These are phyloP conservation scores for Mucor piriformis DNA, from an alignment of 371 early-diverging fungal species.

Conservation along the genomic window DNA sequence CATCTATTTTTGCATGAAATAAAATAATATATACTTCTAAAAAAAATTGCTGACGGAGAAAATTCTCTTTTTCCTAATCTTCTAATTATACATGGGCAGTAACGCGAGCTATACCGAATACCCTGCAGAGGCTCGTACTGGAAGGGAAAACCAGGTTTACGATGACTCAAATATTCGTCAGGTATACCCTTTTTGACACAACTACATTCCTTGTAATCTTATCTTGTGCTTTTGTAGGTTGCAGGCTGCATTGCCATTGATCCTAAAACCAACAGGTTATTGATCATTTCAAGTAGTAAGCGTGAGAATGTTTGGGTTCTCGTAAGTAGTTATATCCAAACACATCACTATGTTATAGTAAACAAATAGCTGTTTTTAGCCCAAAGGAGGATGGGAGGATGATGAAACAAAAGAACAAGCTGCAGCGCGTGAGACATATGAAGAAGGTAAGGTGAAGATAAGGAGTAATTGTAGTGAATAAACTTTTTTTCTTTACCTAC, in stretches of 20 bases:
- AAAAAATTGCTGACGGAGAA: background rate
- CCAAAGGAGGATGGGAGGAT: constrained; percentile 72
- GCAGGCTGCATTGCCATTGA: constrained; percentile 65
- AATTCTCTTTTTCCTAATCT: constrained; percentile 1
- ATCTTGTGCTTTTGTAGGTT: constrained; percentile 48
- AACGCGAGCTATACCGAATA: constrained; percentile 10
- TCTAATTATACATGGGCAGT: constrained; percentile 4
- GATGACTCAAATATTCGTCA: constrained; percentile 43
- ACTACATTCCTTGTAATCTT: too few relatives aligned
- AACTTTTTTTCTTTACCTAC: background rate
- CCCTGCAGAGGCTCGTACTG: constrained; percentile 45
- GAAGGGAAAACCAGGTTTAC: constrained; percentile 54
- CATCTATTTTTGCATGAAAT: constrained; percentile 7
- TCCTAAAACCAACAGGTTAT: constrained; percentile 48
- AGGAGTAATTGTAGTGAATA: background rate
- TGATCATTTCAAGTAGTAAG: constrained; percentile 61
- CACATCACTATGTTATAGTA: background rate
- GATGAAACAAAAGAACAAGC: constrained; percentile 64
- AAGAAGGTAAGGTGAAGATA: constrained; percentile 55
- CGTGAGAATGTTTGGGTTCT: constrained; percentile 61
- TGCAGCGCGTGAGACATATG: constrained; percentile 64
- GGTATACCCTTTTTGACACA: constrained; percentile 19
- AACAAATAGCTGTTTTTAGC: constrained; percentile 25
- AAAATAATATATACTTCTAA: background rate
- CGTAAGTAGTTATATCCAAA: constrained; percentile 28